Conservation (phyloP, 2,329 filamentous ascomycete genomes). For the Chrysoporthe austroafricana region DNA sequence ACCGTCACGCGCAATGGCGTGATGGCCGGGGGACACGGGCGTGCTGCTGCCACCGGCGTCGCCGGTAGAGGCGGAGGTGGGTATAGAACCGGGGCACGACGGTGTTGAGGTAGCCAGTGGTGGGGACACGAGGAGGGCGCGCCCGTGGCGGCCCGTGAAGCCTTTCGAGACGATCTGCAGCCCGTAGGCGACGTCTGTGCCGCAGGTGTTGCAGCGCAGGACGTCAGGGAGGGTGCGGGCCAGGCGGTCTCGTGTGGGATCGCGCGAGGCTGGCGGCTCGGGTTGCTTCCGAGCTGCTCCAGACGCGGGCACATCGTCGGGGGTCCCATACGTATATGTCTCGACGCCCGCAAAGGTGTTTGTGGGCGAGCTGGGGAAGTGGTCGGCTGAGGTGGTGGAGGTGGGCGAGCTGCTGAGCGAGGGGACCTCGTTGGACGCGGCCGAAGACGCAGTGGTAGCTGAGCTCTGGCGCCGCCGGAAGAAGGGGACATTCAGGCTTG, state of each 20-base stretch:
- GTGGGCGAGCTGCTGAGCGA: conserved; percentile 33
- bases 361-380: conserved; percentile 35
- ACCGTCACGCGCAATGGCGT: conserved; percentile 22
- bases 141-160: conserved; percentile 68
- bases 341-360: conserved; percentile 28
- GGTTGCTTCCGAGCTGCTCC: conserved; percentile 27
- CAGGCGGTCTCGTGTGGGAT: conserved; percentile 39
- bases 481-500: conserved; percentile 54
- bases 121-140: conserved; percentile 61
- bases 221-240: conserved; percentile 55
- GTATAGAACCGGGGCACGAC: conserved; percentile 21
- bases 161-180: conserved; percentile 67
- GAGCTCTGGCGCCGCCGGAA: conserved; percentile 42
- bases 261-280: conserved; percentile 21
- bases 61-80: conserved; percentile 36
- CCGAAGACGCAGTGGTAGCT: conserved; percentile 36
- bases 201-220: conserved; percentile 62
- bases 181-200: conserved; percentile 62
- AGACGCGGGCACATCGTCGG: conserved; percentile 32
- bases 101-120: conserved; percentile 24
- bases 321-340: conserved; percentile 30
- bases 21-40: conserved; percentile 27
- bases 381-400: conserved; percentile 30
- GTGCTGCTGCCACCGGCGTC: conserved; percentile 23
- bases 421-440: conserved; percentile 32